Conservation (phyloP, 2,329 filamentous ascomycete genomes). For the Phialocephala sp. region DNA sequence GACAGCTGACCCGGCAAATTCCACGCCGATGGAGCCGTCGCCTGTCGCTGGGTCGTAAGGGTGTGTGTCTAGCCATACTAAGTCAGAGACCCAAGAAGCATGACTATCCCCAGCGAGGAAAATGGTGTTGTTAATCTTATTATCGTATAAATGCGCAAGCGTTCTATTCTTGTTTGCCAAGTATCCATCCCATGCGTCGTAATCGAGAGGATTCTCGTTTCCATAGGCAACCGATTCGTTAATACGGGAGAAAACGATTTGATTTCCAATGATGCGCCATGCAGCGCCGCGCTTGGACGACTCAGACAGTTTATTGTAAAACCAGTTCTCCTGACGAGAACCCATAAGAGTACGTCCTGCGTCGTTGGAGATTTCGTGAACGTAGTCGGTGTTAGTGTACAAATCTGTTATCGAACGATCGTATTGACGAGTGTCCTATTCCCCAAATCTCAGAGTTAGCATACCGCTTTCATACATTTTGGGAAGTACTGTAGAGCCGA, state of each 20-base stretch:
- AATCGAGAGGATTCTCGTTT: slow-evolving; percentile 51
- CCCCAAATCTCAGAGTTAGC: too few relatives aligned
- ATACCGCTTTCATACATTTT: too few relatives aligned
- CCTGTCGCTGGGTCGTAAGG: slow-evolving; percentile 60
- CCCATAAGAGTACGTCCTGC: slow-evolving; percentile 74
- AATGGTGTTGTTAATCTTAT: slow-evolving; percentile 75
- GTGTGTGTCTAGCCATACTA: slow-evolving; percentile 61
- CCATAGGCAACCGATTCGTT: slow-evolving; percentile 43
- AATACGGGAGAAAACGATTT: slow-evolving; percentile 69
- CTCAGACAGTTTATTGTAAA: slow-evolving; percentile 63
- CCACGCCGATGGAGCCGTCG: slow-evolving; percentile 62
- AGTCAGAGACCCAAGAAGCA: slow-evolving; percentile 66
- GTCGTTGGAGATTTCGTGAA: slow-evolving; percentile 68
- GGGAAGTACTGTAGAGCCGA: too few relatives aligned
- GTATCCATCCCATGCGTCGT: slow-evolving; percentile 50
- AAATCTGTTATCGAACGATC: slow-evolving; percentile 67
- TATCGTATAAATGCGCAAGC: slow-evolving; percentile 66
- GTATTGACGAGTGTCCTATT: slow-evolving; percentile 67
- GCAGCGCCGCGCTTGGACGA: slow-evolving; percentile 68
- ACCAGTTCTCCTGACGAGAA: slow-evolving; percentile 72
- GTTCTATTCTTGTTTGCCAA: slow-evolving; percentile 72
- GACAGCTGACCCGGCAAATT: slow-evolving; percentile 72
- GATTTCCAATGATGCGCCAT: slow-evolving; percentile 75
- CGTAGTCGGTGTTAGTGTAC: slow-evolving; percentile 65
- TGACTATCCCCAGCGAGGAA: slow-evolving; percentile 75